Evolutionary conservation across 768 basidiomycete species (phyloP).

Genomic region (Cubamyces lactineus): DNA sequence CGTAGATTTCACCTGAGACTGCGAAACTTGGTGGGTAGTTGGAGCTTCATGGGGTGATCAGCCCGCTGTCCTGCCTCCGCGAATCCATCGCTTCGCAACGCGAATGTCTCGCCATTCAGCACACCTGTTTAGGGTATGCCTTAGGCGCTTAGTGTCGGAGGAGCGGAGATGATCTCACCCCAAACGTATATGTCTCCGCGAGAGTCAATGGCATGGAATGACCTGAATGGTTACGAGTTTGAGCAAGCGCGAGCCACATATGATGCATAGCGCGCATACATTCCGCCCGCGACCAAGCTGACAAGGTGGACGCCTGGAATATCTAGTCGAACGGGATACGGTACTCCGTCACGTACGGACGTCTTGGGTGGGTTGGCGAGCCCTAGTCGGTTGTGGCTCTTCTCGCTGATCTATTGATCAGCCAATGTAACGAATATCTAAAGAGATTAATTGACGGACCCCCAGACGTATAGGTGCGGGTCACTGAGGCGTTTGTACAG

Average conservation of each 20-base stretch:
- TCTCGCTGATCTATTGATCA: conserved; percentile 48
- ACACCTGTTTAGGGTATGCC: conserved; percentile 48
- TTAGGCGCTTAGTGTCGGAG: conserved; percentile 9
- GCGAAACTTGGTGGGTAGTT: conserved; percentile 59
- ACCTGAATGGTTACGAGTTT: conserved; percentile 49
- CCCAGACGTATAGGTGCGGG: conserved; percentile 58
- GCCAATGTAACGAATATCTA: too few relatives aligned
- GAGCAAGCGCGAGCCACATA: not conserved
- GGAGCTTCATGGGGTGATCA: conserved; percentile 56
- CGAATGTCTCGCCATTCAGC: conserved; percentile 50
- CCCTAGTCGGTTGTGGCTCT: conserved; percentile 67
- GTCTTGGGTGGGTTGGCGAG: conserved; percentile 40
- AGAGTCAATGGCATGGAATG: conserved; percentile 84
- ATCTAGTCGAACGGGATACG: conserved; percentile 65
- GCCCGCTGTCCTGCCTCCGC: conserved; percentile 55
- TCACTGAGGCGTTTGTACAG: conserved; percentile 73
- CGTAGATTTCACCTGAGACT: conserved; percentile 58
- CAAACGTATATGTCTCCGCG: conserved; percentile 76
- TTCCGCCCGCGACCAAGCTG: conserved; percentile 77
- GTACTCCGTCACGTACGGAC: conserved; percentile 46
- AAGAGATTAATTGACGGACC: conserved; percentile 50
- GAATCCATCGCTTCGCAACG: conserved; percentile 57
- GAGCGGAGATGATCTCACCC: conserved; percentile 52
- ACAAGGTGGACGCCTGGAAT: conserved; percentile 69
- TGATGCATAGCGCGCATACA: conserved; percentile 49